Evolutionary conservation across 2,329 filamentous ascomycete species (phyloP).

Genomic region (Parasarocladium wereldwijsianum): DNA sequence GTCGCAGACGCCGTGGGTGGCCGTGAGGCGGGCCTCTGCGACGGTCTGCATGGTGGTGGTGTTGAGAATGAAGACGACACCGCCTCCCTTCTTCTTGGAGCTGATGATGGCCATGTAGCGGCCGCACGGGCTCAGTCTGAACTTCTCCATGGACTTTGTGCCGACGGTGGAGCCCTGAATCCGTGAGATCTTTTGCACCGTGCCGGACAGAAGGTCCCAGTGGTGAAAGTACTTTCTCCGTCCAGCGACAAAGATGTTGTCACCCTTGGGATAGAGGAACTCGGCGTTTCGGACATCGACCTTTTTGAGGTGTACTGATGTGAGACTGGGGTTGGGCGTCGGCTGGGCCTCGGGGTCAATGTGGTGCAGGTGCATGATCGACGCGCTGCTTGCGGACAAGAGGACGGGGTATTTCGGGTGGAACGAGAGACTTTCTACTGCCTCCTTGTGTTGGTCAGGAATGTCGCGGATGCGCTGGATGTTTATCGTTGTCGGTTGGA

Average conservation of each 20-base stretch:
- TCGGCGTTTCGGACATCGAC: constrained; percentile 75
- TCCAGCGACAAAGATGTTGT: constrained; percentile 76
- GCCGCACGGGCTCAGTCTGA: constrained; percentile 77
- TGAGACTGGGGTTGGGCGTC: constrained; percentile 76
- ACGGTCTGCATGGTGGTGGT: constrained; percentile 77
- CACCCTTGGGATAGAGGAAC: constrained; percentile 59
- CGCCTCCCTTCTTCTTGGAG: constrained; percentile 70
- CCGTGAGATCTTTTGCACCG: constrained; percentile 67
- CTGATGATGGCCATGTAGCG: constrained; percentile 74
- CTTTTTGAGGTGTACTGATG: constrained; percentile 71
- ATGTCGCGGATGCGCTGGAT: constrained; percentile 85
- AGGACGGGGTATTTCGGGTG: constrained; percentile 81
- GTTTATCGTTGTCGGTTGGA: constrained; percentile 77
- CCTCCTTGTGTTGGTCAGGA: constrained; percentile 59
- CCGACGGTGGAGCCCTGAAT: constrained; percentile 64
- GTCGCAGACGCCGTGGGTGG: constrained; percentile 70
- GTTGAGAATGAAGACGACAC: constrained; percentile 74
- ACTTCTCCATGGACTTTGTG: constrained; percentile 81
- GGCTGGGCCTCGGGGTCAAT: constrained; percentile 61
- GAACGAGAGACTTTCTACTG: constrained; percentile 74
- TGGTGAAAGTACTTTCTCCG: constrained; percentile 84
- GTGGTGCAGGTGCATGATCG: constrained; percentile 79
- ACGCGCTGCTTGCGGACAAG: constrained; percentile 74
- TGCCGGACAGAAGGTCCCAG: constrained; percentile 75
- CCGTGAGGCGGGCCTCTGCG: constrained; percentile 67